Base-by-base conservation (phyloP, 768 basidiomycete genomes). In the Termitomyces sp. region DNA sequence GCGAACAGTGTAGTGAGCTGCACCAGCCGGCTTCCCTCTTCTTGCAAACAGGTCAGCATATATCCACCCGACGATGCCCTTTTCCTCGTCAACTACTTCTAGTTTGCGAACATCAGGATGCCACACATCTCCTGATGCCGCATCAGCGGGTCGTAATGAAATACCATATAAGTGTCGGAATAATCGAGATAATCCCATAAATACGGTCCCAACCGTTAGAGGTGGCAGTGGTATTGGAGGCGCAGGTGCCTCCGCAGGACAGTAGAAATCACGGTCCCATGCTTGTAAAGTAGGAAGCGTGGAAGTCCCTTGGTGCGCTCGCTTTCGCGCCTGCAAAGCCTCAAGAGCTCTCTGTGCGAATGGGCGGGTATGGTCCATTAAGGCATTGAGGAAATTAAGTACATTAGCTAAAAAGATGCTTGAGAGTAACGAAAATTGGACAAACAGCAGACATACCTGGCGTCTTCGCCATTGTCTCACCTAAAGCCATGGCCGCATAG, bases 251-350 rank as follows among this genome's bases (percentile, higher is more conserved):
- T 91, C 86, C 4, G 87, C 87, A 0, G 89, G 88, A 58, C 92
- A 89, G 71, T 94, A 98, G 70, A 88, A 96, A 64, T 98, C 95
- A 64, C 95, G 82, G 73, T 98, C 97, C 97, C 97, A 99, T n/a
- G 94, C 88, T 63, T 96, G 84, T 53, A 98, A 84, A 26, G 76
- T 75, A 46, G 89, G 89, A 49, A 82, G 74, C 23, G 79, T 73
- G 0, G 79, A 74, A 1, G 85, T 78, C 23, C 77, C 73, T 32
- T 93, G 82, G 65, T 90, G 87, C 9, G 77, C 78, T 69, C 91
- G 88, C 76, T 98, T 98, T 63, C 82, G 85, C 64, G 72, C 75
- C 70, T 80, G 84, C 58, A 84, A 79, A 48, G 85, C 79, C 41
- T 80, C 79, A 40, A 98, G 74, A 47, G 95, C 95, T 32, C 77